Evolutionary conservation across 2,329 filamentous ascomycete species (phyloP), one percentile per base, ranked within the genome.

Genomic region (Chaetomiaceae sp.): DNA sequence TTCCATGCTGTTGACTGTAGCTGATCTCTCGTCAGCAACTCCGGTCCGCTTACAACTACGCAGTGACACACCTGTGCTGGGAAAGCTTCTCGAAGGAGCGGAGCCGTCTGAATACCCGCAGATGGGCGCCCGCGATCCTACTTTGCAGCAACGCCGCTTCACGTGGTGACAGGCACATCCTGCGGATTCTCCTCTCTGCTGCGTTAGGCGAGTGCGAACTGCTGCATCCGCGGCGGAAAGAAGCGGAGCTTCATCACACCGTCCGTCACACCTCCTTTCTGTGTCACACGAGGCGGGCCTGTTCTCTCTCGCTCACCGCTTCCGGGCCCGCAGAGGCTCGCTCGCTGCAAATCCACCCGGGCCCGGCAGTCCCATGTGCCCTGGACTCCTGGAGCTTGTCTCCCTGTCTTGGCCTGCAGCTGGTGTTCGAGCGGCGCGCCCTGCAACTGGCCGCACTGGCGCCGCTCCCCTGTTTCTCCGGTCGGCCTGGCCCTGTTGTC

Each of bases 191-290:
- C 3, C 14, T 29, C 27, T 29, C 27, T 11, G 10, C 27, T 29
- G 27, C 4, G 14, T 14, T 29, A 14, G 27, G 27, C 27, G 27
- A n/a, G n/a, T n/a, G n/a, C n/a, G n/a, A n/a, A n/a, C n/a, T n/a
- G n/a, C n/a, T n/a, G n/a, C n/a, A n/a, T n/a, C n/a, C n/a, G n/a
- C n/a, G n/a, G n/a, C n/a, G n/a, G n/a, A n/a, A n/a, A n/a, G n/a
- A 24, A 24, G 14, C 7, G 14, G 10, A 20, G 44, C 40, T 27
- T 38, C 40, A 29, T 43, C 38, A 42, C 35, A 46, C 38, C 38
- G 51, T 57, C 38, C 38, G 51, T 57, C 55, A 56, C 53, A 53
- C 52, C 55, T 55, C 52, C 48, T 45, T 50, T 48, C 45, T 24
- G 43, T 51, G 38, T 42, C 46, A 43, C 44, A 44, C 17, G 26